phyloP scores from a whole-genome alignment of 1,284 basidiomycete genomes.

The Takashimella koratensis region DNA sequence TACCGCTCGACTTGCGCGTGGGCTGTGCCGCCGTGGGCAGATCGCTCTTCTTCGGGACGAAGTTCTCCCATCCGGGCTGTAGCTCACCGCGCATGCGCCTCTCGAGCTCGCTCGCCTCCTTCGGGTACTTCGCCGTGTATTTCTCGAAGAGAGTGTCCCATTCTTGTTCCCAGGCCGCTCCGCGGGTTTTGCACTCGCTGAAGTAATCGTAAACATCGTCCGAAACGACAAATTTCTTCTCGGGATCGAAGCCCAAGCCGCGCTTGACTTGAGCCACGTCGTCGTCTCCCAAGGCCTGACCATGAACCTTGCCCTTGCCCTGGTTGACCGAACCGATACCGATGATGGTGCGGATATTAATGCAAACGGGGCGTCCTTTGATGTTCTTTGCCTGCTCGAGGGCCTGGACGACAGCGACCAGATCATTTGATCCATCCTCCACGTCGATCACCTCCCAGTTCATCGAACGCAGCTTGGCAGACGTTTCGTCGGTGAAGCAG shows the following conservation, averaged over 20 bases:
- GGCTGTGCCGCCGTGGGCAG: constrained; percentile 17
- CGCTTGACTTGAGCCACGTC: constrained; percentile 23
- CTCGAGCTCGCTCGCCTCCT: constrained; percentile 11
- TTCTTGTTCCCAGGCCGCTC: constrained; percentile 9
- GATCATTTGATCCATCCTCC: constrained; percentile 16
- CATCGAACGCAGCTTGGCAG: constrained; percentile 21
- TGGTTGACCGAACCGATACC: constrained; percentile 19
- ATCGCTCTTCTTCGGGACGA: constrained; percentile 14
- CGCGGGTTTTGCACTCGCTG: constrained; percentile 10
- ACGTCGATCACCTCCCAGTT: constrained; percentile 35
- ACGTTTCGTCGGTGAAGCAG: constrained; percentile 33
- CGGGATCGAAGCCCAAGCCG: constrained; percentile 17
- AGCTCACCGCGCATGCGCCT: constrained; percentile 15
- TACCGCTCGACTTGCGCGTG: constrained; percentile 25
- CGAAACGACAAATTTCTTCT: constrained; percentile 18
- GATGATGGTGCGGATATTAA: constrained; percentile 24
- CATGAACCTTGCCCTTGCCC: constrained; percentile 20
- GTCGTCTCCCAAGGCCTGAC: constrained; percentile 21
- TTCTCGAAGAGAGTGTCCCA: constrained; percentile 19
- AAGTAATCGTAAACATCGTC: constrained; percentile 23
- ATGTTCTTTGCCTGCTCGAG: constrained; percentile 38
- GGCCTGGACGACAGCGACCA: constrained; percentile 20
- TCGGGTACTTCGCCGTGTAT: constrained; percentile 16
- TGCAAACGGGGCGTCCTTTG: constrained; percentile 21
- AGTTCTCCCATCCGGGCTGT: constrained; percentile 9